These are phyloP conservation scores for Colletotrichum sp. DNA, from an alignment of 2,329 filamentous ascomycete genomes.

Conservation along the genomic window DNA sequence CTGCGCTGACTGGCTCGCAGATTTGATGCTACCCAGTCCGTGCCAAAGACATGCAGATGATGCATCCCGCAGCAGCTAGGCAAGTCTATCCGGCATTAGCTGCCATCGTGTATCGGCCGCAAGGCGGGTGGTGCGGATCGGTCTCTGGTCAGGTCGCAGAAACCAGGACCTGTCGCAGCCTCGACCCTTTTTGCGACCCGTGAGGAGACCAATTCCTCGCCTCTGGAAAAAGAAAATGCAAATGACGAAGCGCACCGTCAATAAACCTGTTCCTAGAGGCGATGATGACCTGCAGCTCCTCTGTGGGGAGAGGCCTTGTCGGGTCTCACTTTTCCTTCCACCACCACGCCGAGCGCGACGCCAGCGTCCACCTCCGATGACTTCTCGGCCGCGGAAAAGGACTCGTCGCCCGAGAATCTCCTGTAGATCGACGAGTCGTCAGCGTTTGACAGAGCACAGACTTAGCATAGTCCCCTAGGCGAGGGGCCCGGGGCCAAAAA, in stretches of 20 bases:
- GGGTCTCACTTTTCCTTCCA: slow-evolving; percentile 20
- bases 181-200: background rate
- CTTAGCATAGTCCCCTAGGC: background rate
- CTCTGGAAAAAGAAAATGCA: slow-evolving; percentile 8
- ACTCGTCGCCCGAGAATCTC: slow-evolving; percentile 24
- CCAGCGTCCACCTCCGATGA: slow-evolving; percentile 21
- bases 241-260: slow-evolving; percentile 18
- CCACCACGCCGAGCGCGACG: slow-evolving; percentile 22
- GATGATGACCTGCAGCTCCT: slow-evolving; percentile 21
- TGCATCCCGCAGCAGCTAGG: slow-evolving; percentile 23
- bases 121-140: slow-evolving; percentile 18
- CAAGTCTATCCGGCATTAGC: slow-evolving; percentile 22
- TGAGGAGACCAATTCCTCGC: background rate
- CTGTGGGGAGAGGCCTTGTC: slow-evolving; percentile 2
- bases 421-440: slow-evolving; percentile 5
- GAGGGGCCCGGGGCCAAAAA: background rate
- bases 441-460: slow-evolving; percentile 2
- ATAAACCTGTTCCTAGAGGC: slow-evolving; percentile 16
- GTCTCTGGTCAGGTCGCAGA: slow-evolving; percentile 15
- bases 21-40: slow-evolving; percentile 11
- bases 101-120: slow-evolving; percentile 21
- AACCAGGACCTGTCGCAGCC: slow-evolving; percentile 16
- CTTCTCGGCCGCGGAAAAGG: slow-evolving; percentile 14
- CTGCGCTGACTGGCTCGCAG: slow-evolving; percentile 20
- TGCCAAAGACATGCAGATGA: slow-evolving; percentile 21